Base-by-base conservation (phyloP, 768 basidiomycete species). In the Pleurotus giganteus region DNA sequence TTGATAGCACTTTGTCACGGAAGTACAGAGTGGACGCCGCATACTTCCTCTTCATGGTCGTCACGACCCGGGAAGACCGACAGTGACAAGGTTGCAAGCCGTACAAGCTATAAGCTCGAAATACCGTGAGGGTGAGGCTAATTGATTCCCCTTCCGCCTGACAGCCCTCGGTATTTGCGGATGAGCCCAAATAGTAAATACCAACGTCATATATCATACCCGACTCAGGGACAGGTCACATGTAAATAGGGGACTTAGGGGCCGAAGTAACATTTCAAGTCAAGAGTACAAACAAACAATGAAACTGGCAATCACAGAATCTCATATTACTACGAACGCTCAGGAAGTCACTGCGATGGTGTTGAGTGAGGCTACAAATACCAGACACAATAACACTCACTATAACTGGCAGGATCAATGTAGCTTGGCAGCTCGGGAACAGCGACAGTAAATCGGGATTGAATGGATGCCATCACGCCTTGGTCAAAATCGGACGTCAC, bases 361-460 rank as follows among this genome's bases (percentile, higher is more conserved):
- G 21, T 36, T 59, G 5, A 52, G 53, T 47, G 9, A 28, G 27
- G 15, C 17, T 26, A 13, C 1, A 26, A 15, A 27, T 12, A 31
- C 3, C 50, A 31, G 28, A 58, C n/a, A 23, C 21, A 2, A 41
- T 15, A 49, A 54, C 15, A 85, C 91, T 69, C 63, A 95, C 93
- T 98, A 80, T 98, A 98, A 61, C 87, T 94, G 32, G 94, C 88
- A 39, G 94, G 89, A 65, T 97, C 94, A 61, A 98, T 92, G 63
- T 89, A 88, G 47, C 94, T 92, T 17, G 96, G 96, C 53, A 99
- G 76, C 66, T 96, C 94, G 3, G 95, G 88, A 37, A 99, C 94
- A 28, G 93, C 94, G 27, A 99, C 96, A 68, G 98, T 96, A 76
- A 99, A 99, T 61, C 97, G 76, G 36, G 91, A 86, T 71, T 99